Percentiles rank a stretch among this genome's conserved stretches.
These are phyloP conservation scores for Dactylorhiza incarnata DNA, from an alignment of 106 monocot species.

Conservation along the genomic window DNA sequence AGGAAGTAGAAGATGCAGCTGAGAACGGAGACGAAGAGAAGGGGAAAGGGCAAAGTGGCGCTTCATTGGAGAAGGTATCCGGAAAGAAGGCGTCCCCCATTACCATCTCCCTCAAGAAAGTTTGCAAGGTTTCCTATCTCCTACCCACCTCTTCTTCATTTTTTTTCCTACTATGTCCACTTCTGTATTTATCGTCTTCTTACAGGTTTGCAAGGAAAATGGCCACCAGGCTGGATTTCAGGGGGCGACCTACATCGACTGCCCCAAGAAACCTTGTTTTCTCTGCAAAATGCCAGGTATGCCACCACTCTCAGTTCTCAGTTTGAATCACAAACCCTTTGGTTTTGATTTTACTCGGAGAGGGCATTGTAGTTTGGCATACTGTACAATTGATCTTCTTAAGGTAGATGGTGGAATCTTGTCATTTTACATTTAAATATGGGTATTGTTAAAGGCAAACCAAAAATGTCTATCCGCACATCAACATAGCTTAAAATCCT, in stretches of 20 bases:
- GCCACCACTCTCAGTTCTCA: neutral
- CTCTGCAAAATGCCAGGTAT: slow-evolving; percentile 88
- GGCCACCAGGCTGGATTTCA: slow-evolving; percentile 78
- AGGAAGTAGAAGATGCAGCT: slow-evolving; percentile 12
- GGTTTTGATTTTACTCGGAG: neutral
- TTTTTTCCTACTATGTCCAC: neutral
- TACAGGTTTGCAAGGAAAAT: slow-evolving; percentile 72
- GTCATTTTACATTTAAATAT: neutral
- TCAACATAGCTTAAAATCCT: too few species aligned
- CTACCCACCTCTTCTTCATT: neutral
- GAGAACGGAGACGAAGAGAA: slow-evolving; percentile 19
- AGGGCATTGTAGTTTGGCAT: neutral
- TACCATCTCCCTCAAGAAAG: slow-evolving; percentile 64
- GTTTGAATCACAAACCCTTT: neutral
- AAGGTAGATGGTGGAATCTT: neutral
- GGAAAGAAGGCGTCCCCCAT: slow-evolving; percentile 29
- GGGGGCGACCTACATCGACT: slow-evolving; percentile 88
- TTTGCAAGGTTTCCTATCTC: slow-evolving; percentile 53
- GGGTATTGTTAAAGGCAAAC: too few species aligned
- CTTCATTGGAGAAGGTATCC: neutral
- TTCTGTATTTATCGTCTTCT: neutral
- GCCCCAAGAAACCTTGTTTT: slow-evolving; percentile 89
- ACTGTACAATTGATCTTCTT: neutral
- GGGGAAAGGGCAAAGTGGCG: neutral
- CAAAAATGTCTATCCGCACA: too few species aligned